phyloP scores from a whole-genome alignment of 345 rosid genomes.

The Excoecaria cochinchinensis region DNA sequence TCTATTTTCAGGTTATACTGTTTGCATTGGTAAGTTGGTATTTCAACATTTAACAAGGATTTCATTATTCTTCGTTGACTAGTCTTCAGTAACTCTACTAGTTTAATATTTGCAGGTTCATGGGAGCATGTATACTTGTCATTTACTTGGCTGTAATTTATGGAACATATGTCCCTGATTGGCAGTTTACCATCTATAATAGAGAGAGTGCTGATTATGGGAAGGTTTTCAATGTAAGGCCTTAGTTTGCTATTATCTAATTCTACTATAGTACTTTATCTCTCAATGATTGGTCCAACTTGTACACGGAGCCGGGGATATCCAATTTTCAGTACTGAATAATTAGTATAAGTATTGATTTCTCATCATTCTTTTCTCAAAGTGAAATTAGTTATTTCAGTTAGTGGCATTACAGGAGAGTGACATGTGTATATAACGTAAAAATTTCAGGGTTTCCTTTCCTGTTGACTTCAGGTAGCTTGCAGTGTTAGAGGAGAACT shows the following conservation, averaged over 20 bases:
- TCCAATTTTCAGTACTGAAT: not conserved
- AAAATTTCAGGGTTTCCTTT: not conserved
- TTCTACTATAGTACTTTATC: not conserved
- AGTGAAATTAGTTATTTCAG: not conserved
- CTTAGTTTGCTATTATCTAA: not conserved
- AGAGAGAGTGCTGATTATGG: conserved; percentile 54
- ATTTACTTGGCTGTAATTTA: conserved; percentile 57
- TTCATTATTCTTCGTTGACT: too few species aligned
- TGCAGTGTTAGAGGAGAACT: conserved; percentile 77
- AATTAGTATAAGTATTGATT: not conserved
- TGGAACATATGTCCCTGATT: conserved; percentile 72
- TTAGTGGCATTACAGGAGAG: not conserved
- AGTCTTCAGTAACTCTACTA: not conserved
- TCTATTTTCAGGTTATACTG: conserved; percentile 53
- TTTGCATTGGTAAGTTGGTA: conserved; percentile 64
- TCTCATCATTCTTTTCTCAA: not conserved
- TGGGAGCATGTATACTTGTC: conserved; percentile 51
- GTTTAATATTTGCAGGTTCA: conserved; percentile 51
- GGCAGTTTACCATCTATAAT: conserved; percentile 58
- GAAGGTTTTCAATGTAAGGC: conserved; percentile 56
- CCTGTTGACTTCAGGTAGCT: conserved; percentile 46
- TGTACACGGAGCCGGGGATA: not conserved
- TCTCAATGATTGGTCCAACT: not conserved
- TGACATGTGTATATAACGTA: not conserved
- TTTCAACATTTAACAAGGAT: not conserved